phyloP scores from a whole-genome alignment of 331 rosid genomes.

The Rhamnella rubrinervis region DNA sequence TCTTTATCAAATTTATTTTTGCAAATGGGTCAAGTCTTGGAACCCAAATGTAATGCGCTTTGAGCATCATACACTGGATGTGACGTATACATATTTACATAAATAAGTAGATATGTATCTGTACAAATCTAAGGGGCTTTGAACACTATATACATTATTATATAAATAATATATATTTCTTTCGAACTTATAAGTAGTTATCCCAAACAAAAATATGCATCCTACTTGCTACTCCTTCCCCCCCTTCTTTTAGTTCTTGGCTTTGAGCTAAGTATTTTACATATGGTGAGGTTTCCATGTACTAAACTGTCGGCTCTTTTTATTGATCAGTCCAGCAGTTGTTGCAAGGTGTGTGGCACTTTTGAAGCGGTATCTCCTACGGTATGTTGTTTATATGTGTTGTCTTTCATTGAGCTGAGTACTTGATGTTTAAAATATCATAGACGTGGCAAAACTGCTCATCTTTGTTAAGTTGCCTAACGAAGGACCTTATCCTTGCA shows the following conservation, averaged over 20 bases:
- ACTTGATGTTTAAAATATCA: conserved; percentile 15
- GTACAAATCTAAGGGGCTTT: no score
- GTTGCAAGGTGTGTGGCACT: conserved; percentile 95
- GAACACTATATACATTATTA: no score
- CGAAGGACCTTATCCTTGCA: not conserved
- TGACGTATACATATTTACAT: no score
- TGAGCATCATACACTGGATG: not conserved
- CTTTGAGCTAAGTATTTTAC: conserved; percentile 18
- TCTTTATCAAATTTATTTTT: not conserved
- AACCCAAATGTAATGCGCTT: not conserved
- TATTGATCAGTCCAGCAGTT: conserved; percentile 87
- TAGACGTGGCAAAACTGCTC: conserved; percentile 3
- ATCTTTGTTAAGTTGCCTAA: conserved; percentile 8
- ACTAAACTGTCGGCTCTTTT: conserved; percentile 13
- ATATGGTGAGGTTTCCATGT: conserved; percentile 10
- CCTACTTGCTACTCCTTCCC: no score
- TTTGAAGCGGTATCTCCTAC: conserved; percentile 83
- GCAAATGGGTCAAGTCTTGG: not conserved
- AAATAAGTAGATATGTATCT: no score
- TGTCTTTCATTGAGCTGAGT: conserved; percentile 15
- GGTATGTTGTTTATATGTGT: conserved; percentile 51
- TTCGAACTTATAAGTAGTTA: no score
- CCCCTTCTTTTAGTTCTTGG: conserved; percentile 8
- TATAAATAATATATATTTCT: no score
- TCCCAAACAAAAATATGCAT: no score